These are phyloP conservation scores for Malus sieversii DNA, from an alignment of 306 rosid genomes.

Conservation along the genomic window DNA sequence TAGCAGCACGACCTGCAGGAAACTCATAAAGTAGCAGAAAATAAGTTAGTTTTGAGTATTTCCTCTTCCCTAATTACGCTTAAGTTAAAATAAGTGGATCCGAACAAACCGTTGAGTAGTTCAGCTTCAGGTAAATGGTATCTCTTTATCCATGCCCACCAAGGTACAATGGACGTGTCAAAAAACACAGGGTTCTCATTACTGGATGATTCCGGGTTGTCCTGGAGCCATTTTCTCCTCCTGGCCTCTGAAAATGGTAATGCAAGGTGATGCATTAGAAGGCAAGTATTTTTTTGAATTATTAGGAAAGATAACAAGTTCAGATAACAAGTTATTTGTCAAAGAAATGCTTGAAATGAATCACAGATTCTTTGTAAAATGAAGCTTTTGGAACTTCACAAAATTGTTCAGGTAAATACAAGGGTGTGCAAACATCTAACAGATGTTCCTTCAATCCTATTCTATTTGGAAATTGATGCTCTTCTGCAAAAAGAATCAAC, in stretches of 20 bases:
- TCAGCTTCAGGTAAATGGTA: slow-evolving; percentile 99
- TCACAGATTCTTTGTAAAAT: background rate
- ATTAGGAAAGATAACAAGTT: background rate
- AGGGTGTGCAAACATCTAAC: background rate
- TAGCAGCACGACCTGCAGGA: slow-evolving; percentile 55
- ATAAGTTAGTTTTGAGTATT: background rate
- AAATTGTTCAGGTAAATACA: background rate
- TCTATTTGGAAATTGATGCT: background rate
- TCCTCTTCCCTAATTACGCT: background rate
- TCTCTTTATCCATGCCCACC: slow-evolving; percentile 99
- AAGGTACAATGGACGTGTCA: slow-evolving; percentile 88
- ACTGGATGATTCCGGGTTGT: slow-evolving; percentile 72
- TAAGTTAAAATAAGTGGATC: slow-evolving; percentile 2
- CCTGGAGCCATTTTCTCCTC: slow-evolving; percentile 90
- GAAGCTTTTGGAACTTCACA: background rate
- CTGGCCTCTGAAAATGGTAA: slow-evolving; percentile 53
- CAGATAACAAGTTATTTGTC: background rate
- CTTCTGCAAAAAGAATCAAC: background rate
- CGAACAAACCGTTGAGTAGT: slow-evolving; percentile 70
- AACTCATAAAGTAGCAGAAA: background rate
- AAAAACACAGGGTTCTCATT: slow-evolving; percentile 70
- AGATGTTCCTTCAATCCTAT: background rate
- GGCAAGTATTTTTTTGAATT: slow-evolving; percentile 19
- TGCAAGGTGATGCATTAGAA: background rate
- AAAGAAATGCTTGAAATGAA: background rate